phyloP scores from a whole-genome alignment of 208 protist genomes.

The Porcisia hertigi region DNA sequence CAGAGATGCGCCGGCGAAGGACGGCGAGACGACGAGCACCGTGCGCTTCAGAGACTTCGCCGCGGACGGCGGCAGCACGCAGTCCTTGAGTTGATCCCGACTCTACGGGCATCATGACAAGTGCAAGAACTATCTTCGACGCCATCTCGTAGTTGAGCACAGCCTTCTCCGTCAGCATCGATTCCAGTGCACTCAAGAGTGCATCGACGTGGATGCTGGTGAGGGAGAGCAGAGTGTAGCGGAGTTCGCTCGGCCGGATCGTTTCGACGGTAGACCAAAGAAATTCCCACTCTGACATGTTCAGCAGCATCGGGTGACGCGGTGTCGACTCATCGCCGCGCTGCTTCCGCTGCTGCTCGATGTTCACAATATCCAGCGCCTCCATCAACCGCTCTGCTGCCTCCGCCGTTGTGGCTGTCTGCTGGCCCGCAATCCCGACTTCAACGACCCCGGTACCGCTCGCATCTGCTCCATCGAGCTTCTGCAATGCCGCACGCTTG shows the following conservation, averaged over 20 bases:
- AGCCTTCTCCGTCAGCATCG: constrained; percentile 56
- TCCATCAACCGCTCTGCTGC: constrained; percentile 87
- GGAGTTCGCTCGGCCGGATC: constrained; percentile 82
- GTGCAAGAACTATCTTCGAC: constrained; percentile 67
- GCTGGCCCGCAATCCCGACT: constrained; percentile 72
- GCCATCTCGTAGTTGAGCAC: constrained; percentile 88
- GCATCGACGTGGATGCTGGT: constrained; percentile 87
- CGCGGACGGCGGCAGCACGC: constrained; percentile 50
- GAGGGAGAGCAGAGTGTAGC: constrained; percentile 75
- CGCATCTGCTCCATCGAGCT: constrained; percentile 31
- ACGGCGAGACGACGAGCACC: constrained; percentile 59
- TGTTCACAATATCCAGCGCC: constrained; percentile 81
- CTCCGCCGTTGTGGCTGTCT: constrained; percentile 64
- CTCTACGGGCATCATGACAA: constrained; percentile 51
- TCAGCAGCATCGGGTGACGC: constrained; percentile 67
- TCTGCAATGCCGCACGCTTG: constrained; percentile 61
- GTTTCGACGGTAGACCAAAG: constrained; percentile 81
- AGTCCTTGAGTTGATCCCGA: constrained; percentile 27
- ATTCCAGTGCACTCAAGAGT: constrained; percentile 65
- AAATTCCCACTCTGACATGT: constrained; percentile 79
- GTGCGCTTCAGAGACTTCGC: constrained; percentile 64
- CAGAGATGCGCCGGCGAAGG: constrained; percentile 63
- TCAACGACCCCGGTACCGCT: constrained; percentile 34
- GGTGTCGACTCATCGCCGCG: constrained; percentile 57
- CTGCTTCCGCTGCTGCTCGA: constrained; percentile 75